Conservation (phyloP, 1,139 yeast genomes). For the Geotrichum europaeum region DNA sequence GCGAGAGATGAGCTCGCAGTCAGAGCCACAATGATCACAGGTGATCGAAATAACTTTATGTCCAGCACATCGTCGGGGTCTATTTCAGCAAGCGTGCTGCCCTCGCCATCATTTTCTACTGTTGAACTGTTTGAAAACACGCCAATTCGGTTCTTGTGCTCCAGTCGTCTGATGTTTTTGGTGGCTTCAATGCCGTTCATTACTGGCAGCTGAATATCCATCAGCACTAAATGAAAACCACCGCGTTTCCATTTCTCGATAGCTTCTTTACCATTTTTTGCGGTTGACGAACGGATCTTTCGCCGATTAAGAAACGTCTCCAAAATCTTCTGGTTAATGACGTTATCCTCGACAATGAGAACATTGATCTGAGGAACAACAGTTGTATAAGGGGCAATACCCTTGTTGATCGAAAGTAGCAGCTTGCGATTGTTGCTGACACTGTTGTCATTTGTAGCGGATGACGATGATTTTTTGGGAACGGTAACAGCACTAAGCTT, state of each 20-base stretch:
- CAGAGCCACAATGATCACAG: constrained; percentile 91
- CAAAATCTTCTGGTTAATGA: constrained; percentile 86
- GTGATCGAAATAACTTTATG: constrained; percentile 62
- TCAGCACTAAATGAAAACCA: constrained; percentile 82
- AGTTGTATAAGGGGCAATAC: constrained; percentile 16
- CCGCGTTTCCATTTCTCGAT: constrained; percentile 89
- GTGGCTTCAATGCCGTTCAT: constrained; percentile 92
- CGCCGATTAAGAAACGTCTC: constrained; percentile 88
- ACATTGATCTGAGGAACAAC: constrained; percentile 73
- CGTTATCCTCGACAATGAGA: constrained; percentile 90
- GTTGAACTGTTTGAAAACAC: constrained; percentile 47
- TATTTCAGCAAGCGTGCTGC: constrained; percentile 18
- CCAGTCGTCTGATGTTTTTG: constrained; percentile 77
- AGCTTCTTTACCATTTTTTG: constrained; percentile 89
- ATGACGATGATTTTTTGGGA: neutral
- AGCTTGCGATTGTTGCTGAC: constrained; percentile 12
- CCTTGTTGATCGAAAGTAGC: constrained; percentile 14
- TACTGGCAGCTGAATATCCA: constrained; percentile 94
- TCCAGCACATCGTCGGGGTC: constrained; percentile 49
- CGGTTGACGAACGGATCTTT: constrained; percentile 77
- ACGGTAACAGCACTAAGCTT: neutral
- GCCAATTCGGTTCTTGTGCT: constrained; percentile 75
- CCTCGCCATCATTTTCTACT: neutral
- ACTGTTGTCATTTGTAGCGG: neutral
- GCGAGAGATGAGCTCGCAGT: constrained; percentile 88